Evolutionary conservation across 768 basidiomycete genomes (phyloP), one percentile per base, ranked within the genome.

Genomic region (Boletus bicolor): DNA sequence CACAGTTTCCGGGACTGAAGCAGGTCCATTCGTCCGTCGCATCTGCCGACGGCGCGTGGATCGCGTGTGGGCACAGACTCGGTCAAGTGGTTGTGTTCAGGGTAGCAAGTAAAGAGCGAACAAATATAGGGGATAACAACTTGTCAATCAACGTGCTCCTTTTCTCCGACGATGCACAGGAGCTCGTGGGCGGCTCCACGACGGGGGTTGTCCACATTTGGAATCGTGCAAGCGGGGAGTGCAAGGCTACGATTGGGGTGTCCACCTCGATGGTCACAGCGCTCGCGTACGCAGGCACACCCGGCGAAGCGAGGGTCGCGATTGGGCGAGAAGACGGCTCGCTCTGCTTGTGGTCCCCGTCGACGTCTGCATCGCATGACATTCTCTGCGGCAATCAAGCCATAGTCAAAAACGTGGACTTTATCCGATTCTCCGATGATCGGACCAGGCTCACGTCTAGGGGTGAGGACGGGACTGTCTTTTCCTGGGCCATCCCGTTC

Each of bases 311-410:
- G 19, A 45, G 32, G 32, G 28, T 66, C 11, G 56, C 52, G n/a
- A 54, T 64, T 38, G 64, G 63, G 5, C 53, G 61, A 28, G 53
- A 61, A 38, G 66, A 67, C 38, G 58, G 60, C 21, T 63, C 56
- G 34, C 14, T 59, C 48, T 35, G 36, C 19, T 2, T 64, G 12
- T 68, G 67, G 64, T 56, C 5, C 26, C 59, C 65, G 1, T 53
- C 53, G 36, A 55, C 53, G 11, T 55, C 62, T 6, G 30, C 50
- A 10, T 61, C 56, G 10, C 60, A 67, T 12, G 52, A 48, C 26
- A 5, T 61, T 7, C 21, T 52, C 5, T 14, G 34, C 11, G 32
- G 35, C 10, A 49, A 55, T 21, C 58, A 63, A 51, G 30, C 49
- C 7, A 39, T 17, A 2, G 44, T 41, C 26, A 53, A 57, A 17